phyloP scores from a whole-genome alignment of 495 filamentous ascomycete genomes.

The Zalerion maritima region DNA sequence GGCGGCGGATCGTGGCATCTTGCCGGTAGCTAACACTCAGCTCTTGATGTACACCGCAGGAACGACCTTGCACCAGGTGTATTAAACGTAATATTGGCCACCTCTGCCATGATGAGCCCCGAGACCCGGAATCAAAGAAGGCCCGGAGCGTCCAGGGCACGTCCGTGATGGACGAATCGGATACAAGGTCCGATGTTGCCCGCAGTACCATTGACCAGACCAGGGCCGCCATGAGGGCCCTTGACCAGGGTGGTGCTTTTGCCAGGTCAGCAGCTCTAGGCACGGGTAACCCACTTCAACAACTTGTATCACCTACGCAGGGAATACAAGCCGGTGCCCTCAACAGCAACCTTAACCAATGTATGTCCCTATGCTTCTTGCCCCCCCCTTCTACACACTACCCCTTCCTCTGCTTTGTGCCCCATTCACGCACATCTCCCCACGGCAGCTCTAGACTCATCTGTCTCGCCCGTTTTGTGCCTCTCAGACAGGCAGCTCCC shows the following conservation, averaged over 20 bases:
- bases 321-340: constrained; percentile 38
- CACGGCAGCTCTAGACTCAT: too few species aligned
- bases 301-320: constrained; percentile 41
- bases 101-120: constrained; percentile 94
- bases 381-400: constrained; percentile 9
- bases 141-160: constrained; percentile 53
- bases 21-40: constrained; percentile 28
- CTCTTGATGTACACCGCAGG: constrained; percentile 50
- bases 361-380: constrained; percentile 44
- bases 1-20: constrained; percentile 19
- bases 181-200: constrained; percentile 18
- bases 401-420: constrained; percentile 12
- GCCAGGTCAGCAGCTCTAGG: constrained; percentile 23
- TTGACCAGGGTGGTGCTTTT: constrained; percentile 24
- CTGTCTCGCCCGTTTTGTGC: too few species aligned
- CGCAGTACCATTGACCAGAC: constrained; percentile 26
- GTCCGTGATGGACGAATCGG: constrained; percentile 41
- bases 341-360: constrained; percentile 49
- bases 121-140: constrained; percentile 54
- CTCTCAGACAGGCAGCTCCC: too few species aligned
- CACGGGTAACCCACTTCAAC: constrained; percentile 30
- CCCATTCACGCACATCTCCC: too few species aligned
- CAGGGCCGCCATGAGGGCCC: constrained; percentile 23
- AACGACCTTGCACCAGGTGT: constrained; percentile 92
- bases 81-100: constrained; percentile 98